Evolutionary conservation across 208 protist species (phyloP).

Genomic region (Naegleria fowleri): DNA sequence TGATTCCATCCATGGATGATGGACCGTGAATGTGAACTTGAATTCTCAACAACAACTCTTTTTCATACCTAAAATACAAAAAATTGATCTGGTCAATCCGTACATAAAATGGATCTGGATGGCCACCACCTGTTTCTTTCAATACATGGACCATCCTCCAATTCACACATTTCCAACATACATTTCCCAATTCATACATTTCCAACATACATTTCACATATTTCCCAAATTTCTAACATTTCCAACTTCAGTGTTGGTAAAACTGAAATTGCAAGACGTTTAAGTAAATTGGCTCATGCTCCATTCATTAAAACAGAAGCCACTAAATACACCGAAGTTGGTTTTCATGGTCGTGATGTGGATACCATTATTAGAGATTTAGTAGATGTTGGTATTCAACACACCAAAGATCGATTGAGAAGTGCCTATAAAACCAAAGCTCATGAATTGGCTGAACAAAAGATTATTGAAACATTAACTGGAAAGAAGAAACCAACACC

Average conservation of each 20-base stretch:
- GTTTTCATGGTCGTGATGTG: constrained; percentile 90
- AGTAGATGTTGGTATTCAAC: constrained; percentile 80
- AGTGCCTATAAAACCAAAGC: constrained; percentile 63
- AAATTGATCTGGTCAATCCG: too few relatives aligned
- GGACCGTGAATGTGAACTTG: too few relatives aligned
- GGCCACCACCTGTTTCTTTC: too few relatives aligned
- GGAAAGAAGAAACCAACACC: constrained; percentile 38
- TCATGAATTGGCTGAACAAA: constrained; percentile 73
- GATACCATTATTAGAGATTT: constrained; percentile 94
- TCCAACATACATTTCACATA: too few relatives aligned
- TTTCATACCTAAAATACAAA: too few relatives aligned
- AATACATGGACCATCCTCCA: too few relatives aligned
- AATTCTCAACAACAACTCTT: too few relatives aligned
- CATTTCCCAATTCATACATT: too few relatives aligned
- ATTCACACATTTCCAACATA: too few relatives aligned
- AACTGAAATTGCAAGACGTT: constrained; percentile 89
- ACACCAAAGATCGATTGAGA: constrained; percentile 76
- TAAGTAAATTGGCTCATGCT: constrained; percentile 91
- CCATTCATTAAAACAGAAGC: constrained; percentile 97
- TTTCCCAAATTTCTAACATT: too few relatives aligned
- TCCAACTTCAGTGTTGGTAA: constrained; percentile 73
- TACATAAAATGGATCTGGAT: too few relatives aligned
- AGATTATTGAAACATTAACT: constrained; percentile 72
- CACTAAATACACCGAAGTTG: constrained; percentile 97
- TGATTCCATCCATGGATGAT: too few relatives aligned